Percentiles rank a stretch among this genome's conserved stretches.
Conservation (phyloP, 768 basidiomycete species). For the Tricholomella constricta region DNA sequence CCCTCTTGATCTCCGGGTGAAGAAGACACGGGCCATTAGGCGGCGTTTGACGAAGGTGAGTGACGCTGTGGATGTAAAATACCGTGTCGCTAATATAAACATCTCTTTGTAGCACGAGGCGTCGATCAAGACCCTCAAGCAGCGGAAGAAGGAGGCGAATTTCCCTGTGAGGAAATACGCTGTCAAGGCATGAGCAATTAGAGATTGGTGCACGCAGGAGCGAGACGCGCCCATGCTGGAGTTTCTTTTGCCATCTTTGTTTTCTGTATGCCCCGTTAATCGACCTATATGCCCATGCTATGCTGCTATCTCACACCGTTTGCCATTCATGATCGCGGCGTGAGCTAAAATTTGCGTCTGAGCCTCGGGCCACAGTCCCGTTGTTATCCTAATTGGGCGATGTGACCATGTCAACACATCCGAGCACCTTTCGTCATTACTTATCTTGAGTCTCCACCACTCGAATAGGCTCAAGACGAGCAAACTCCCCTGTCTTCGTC, state of each 20-base stretch:
- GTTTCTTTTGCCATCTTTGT: conserved; percentile 20
- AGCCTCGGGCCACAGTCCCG: conserved; percentile 4
- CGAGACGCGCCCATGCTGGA: conserved; percentile 16
- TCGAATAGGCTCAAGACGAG: not conserved
- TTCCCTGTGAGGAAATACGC: conserved; percentile 95
- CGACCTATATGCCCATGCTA: conserved; percentile 15
- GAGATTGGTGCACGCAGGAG: conserved; percentile 13
- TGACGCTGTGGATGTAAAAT: not conserved
- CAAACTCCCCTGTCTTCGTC: not conserved
- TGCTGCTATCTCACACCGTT: conserved; percentile 1
- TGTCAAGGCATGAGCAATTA: conserved; percentile 75
- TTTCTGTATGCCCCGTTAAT: conserved; percentile 26
- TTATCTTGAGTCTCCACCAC: not conserved
- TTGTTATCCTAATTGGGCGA: conserved; percentile 1
- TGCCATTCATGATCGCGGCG: not conserved
- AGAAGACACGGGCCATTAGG: conserved; percentile 99
- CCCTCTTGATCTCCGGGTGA: conserved; percentile 95
- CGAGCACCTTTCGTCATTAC: not conserved
- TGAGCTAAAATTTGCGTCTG: not conserved
- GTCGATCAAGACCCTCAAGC: conserved; percentile 87
- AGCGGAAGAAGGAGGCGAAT: conserved; percentile 92
- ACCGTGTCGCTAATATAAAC: not conserved
- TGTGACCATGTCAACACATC: not conserved
- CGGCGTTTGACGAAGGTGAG: conserved; percentile 88
- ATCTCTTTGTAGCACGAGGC: conserved; percentile 64